Evolutionary conservation across 192 early-diverging fungal species (phyloP), one percentile per base, ranked within the genome.

Genomic region (Endogone sp.): DNA sequence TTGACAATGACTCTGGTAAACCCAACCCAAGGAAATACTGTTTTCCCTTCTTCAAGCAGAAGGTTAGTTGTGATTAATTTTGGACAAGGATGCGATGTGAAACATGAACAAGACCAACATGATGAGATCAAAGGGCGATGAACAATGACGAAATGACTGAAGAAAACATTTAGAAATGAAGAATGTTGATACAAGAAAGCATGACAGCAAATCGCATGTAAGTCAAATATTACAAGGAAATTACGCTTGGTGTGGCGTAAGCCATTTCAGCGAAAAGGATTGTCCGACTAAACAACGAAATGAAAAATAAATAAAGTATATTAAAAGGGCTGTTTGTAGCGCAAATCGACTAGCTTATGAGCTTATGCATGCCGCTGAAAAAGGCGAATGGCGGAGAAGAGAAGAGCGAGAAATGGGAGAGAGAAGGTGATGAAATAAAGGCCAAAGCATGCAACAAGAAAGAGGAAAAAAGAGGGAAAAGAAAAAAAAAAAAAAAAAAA

Each of bases 401-500:
- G n/a, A n/a, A n/a, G n/a, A n/a, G n/a, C n/a, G n/a, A n/a, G n/a
- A n/a, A n/a, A n/a, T n/a, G n/a, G n/a, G n/a, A n/a, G n/a, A 49
- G 37, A 49, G 1, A 49, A 49, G 1, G 37, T 6, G 13, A 16
- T 11, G 37, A 16, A 16, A 16, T 49, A 16, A 11, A 49, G 6
- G 37, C 37, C 6, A 49, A 49, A 49, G 6, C 37, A 49, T 11
- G 16, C 16, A 56, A 60, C 21, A 68, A 37, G 13, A 55, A 26
- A 54, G 9, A 24, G 22, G 9, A 31, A 23, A 9, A 56, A 23
- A 61, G 20, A 58, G 57, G 27, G 24, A 16, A 68, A 68, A 56
- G 23, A 68, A 25, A 68, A 23, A 58, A 37, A 68, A 4, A 68
- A 60, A 55, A 29, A 30, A 25, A 59, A 28, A 68, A 29, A 29